Evolutionary conservation across 2,329 filamentous ascomycete genomes (phyloP), one percentile per base, ranked within the genome.

Genomic region (Podosphaera fusca): DNA sequence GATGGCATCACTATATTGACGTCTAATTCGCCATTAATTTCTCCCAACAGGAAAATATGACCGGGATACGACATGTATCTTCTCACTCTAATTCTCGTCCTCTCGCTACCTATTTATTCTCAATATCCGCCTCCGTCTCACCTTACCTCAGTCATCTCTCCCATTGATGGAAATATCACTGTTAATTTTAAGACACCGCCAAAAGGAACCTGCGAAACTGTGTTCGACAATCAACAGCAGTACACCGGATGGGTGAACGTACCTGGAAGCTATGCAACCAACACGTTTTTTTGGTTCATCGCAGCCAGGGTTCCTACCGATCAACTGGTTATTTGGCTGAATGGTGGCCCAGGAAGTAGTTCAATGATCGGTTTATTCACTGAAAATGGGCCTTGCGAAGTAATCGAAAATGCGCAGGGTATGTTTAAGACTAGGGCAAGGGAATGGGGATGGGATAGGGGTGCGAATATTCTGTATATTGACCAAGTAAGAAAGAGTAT

Each of bases 161-260:
- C 81, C 2, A 71, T 84, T 62, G 74, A 85, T 66, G 70, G 71
- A 34, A 75, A 76, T 61, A 77, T 87, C 64, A 81, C 77, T 58
- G 78, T 87, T 65, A 76, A 78, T 57, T 87, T 83, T 72, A 85
- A 82, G 64, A 70, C 74, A 40, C 77, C 77, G 2, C 74, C 77
- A 3, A 67, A 71, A 6, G 79, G 77, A 51, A 80, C 76, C 10
- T 87, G 84, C 67, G 75, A 72, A 52, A 85, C 83, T 1, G 77
- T 76, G 6, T 84, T 84, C 63, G 65, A 73, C 50, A 72, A 71
- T 0, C 83, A 87, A 67, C 75, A 80, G 66, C 83, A 86, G 66
- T 84, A 81, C 64, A 78, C 80, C 3, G 83, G 83, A 64, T 85
- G 84, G 75, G 78, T 86, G 57, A 74, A 70, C 56, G 68, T 85